Evolutionary conservation across 176 grass and related monocot genomes (phyloP).

Genomic region (Carex kokanica): DNA sequence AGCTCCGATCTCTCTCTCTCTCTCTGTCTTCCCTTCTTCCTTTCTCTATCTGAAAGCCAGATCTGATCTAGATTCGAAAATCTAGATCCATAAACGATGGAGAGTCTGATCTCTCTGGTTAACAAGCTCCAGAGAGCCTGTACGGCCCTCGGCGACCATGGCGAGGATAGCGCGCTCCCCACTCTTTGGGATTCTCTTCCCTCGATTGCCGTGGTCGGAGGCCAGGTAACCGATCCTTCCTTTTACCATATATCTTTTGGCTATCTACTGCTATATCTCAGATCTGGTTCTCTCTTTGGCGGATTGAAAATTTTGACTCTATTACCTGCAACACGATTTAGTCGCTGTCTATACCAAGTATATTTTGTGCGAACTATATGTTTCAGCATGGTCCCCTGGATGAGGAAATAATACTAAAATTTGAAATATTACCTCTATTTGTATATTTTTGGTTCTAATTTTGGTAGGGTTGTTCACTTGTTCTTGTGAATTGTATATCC

Average conservation of each 20-base stretch:
- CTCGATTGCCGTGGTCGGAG: slow-evolving; percentile 82
- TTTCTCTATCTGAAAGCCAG: slow-evolving; percentile 5
- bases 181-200: slow-evolving; percentile 94
- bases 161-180: slow-evolving; percentile 80
- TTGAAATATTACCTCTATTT: not conserved
- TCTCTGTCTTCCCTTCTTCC: not conserved
- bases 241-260: not conserved
- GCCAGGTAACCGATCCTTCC: slow-evolving; percentile 45
- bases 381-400: slow-evolving; percentile 32
- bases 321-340: not conserved
- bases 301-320: not conserved
- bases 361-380: slow-evolving; percentile 5
- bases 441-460: slow-evolving; percentile 15
- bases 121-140: slow-evolving; percentile 94
- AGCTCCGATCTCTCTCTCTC: slow-evolving; percentile 32
- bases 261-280: slow-evolving; percentile 35
- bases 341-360: not conserved
- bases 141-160: slow-evolving; percentile 88
- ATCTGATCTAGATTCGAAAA: slow-evolving; percentile 37
- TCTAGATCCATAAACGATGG: slow-evolving; percentile 45
- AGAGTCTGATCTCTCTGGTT: slow-evolving; percentile 76
- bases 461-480: not conserved
- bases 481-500: not conserved
- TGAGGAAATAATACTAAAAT: slow-evolving; percentile 27
- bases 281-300: slow-evolving; percentile 12